Percentiles rank a stretch among this genome's conserved stretches.
Conservation (phyloP, 495 filamentous ascomycete genomes). For the Emericellopsis terricola region DNA sequence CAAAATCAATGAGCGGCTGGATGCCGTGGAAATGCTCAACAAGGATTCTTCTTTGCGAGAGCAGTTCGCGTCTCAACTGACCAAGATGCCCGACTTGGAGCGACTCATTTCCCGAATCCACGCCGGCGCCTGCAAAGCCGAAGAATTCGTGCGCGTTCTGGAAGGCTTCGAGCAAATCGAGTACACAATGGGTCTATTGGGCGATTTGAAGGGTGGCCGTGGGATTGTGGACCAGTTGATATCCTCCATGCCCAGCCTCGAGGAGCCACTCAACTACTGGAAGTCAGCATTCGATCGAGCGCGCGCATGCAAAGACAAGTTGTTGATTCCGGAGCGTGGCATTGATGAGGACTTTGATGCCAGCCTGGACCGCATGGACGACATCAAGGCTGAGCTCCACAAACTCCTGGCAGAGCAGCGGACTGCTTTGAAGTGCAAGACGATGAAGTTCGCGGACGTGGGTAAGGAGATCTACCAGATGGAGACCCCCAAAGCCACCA, state of each 20-base stretch:
- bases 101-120: conserved; percentile 89
- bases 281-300: conserved; percentile 79
- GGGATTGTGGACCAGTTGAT: conserved; percentile 76
- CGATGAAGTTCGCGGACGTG: conserved; percentile 71
- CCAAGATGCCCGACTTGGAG: conserved; percentile 87
- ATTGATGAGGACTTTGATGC: conserved; percentile 83
- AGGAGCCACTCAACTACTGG: conserved; percentile 60
- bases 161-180: conserved; percentile 98
- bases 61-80: conserved; percentile 67
- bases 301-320: conserved; percentile 53
- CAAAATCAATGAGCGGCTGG: conserved; percentile 85
- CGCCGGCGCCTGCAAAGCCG: conserved; percentile 67
- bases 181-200: conserved; percentile 66
- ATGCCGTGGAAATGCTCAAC: conserved; percentile 88
- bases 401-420: conserved; percentile 51
- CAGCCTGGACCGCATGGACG: conserved; percentile 59
- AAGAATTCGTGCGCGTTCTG: conserved; percentile 84
- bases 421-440: conserved; percentile 41
- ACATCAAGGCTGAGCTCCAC: conserved; percentile 54
- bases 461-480: conserved; percentile 97
- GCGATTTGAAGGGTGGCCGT: conserved; percentile 47
- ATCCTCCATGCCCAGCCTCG: conserved; percentile 67
- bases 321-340: conserved; percentile 70
- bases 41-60: conserved; percentile 61
- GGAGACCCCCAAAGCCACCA: conserved; percentile 73